These are phyloP conservation scores for Magnaporthiopsis rhizophila DNA, from an alignment of 2,329 filamentous ascomycete genomes.

Conservation along the genomic window DNA sequence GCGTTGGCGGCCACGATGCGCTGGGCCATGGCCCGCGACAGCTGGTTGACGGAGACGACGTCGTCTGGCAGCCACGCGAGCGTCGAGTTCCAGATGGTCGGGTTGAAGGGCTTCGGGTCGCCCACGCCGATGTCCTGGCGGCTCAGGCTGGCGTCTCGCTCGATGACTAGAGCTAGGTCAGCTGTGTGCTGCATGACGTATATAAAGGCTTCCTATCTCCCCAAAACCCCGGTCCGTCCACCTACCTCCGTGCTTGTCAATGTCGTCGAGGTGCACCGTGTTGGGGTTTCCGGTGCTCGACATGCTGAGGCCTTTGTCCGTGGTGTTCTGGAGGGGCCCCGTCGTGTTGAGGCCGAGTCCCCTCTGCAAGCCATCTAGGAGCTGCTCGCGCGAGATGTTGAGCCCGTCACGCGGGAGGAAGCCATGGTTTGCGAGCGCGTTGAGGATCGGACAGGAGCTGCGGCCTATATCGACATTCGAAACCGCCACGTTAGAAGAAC, in stretches of 20 bases:
- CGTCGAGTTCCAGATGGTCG: neutral
- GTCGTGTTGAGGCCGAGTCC: constrained; percentile 35
- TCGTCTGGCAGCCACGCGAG: constrained; percentile 24
- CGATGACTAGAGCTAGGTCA: neutral
- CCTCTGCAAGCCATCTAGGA: constrained; percentile 27
- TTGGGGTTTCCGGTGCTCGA: constrained; percentile 36
- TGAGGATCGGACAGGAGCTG: constrained; percentile 43
- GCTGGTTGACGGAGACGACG: neutral
- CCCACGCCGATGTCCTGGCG: constrained; percentile 3
- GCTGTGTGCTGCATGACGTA: too few relatives aligned
- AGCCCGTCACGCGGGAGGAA: constrained; percentile 20
- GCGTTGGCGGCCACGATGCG: constrained; percentile 5
- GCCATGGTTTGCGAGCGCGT: constrained; percentile 16
- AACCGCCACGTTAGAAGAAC: neutral
- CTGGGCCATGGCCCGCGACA: neutral
- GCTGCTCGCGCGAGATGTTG: constrained; percentile 29
- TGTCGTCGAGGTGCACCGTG: constrained; percentile 5
- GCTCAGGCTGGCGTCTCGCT: constrained; percentile 8
- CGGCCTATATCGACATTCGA: constrained; percentile 21
- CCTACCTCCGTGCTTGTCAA: neutral
- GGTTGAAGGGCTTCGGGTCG: neutral
- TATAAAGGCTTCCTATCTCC: too few relatives aligned
- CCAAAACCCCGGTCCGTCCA: too few relatives aligned
- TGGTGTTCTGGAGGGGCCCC: constrained; percentile 30
- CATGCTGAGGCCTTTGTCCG: constrained; percentile 29